Evolutionary conservation across 1,284 basidiomycete genomes (phyloP).

Genomic region (Cryptococcus sp.): DNA sequence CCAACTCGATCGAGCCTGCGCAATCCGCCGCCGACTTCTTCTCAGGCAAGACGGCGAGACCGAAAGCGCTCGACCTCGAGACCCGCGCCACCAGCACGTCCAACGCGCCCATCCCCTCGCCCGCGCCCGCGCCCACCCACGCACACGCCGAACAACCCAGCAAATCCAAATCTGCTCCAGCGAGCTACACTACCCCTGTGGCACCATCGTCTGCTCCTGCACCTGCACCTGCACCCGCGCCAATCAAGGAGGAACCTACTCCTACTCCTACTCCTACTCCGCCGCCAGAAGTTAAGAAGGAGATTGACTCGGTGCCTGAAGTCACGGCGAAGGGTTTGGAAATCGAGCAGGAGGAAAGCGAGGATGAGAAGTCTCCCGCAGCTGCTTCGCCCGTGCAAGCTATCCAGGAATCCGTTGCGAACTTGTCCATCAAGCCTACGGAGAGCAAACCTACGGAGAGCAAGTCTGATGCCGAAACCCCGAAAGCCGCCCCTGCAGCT

Average conservation of each 20-base stretch:
- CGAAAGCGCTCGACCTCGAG: slow-evolving; percentile 64
- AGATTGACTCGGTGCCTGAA: slow-evolving; percentile 28
- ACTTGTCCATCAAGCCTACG: slow-evolving; percentile 7
- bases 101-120: slow-evolving; percentile 50
- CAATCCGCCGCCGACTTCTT: slow-evolving; percentile 85
- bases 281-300: slow-evolving; percentile 12
- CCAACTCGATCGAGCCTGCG: slow-evolving; percentile 76
- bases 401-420: slow-evolving; percentile 11
- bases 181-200: slow-evolving; percentile 7
- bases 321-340: slow-evolving; percentile 38
- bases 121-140: slow-evolving; percentile 48
- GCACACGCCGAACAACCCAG: slow-evolving; percentile 4
- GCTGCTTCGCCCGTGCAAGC: slow-evolving; percentile 13
- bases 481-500: slow-evolving; percentile 9
- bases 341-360: slow-evolving; percentile 44
- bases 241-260: slow-evolving; percentile 14
- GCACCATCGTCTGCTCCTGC: slow-evolving; percentile 11
- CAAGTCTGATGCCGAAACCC: slow-evolving; percentile 1
- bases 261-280: slow-evolving; percentile 13
- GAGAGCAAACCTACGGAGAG: slow-evolving; percentile 3
- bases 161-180: slow-evolving; percentile 21
- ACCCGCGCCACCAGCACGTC: slow-evolving; percentile 50
- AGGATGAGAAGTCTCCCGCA: slow-evolving; percentile 28
- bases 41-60: slow-evolving; percentile 69
- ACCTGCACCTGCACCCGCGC: slow-evolving; percentile 11